Base-by-base conservation (phyloP, 2,329 filamentous ascomycete species). In the Geosmithia morbida region DNA sequence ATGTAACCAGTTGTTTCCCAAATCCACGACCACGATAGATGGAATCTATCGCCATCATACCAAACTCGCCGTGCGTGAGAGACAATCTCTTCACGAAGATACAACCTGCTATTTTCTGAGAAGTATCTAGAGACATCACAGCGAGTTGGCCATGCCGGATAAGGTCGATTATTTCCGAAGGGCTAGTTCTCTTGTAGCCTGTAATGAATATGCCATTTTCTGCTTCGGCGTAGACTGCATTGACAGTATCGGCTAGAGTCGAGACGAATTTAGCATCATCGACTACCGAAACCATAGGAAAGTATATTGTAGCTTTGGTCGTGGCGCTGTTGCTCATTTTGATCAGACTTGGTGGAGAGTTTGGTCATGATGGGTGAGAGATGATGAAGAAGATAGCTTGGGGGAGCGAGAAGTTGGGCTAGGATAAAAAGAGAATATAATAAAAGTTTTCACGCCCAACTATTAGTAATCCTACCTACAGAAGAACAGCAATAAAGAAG, bases 41-140 rank as follows among this genome's bases (percentile, higher is more conserved):
- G 0, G 43, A 20, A 13, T 60, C 53, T 2, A 62, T 43, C 1
- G 60, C 55, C 2, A 62, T 42, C 58, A 61, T 61, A 22, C 55
- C 54, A 19, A 62, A 58, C 3, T 53, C 48, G 14, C 60, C 60
- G 5, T 53, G 49, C 0, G 46, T 29, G 7, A 54, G 44, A 1
- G 52, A 52, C 1, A 52, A 30, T 2, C 49, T 45, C 46, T 58
- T 61, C 39, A 60, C 45, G 22, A 48, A 53, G 7, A 61, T 52
- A 29, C 60, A 61, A 11, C 60, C 60, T 2, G 60, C 48, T 1
- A 53, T 47, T 1, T 54, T 33, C 41, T 13, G 18, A 1, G 40
- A 13, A 41, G 14, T 18, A 1, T 42, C 14, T 7, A 52, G 50
- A 14, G 53, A 56, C 2, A 54, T 54, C 5, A 62, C 46, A 0